A percentile compares a stretch with the other conserved stretches of the same genome.
These are phyloP conservation scores for Ceratocystiopsis brevicomis DNA, from an alignment of 2,329 filamentous ascomycete genomes.

Conservation along the genomic window DNA sequence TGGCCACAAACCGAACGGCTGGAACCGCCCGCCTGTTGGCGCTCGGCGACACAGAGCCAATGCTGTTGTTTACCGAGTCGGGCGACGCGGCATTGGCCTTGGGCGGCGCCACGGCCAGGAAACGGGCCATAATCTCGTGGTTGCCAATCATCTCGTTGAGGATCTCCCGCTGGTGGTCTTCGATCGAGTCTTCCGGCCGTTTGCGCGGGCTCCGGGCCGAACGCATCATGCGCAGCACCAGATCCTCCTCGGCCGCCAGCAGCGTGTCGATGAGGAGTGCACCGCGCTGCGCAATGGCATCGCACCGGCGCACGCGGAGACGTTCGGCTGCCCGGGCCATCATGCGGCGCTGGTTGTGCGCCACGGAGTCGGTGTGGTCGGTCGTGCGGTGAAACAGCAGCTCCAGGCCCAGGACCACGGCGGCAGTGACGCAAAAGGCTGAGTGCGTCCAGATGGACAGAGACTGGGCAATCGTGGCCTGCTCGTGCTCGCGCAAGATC, in stretches of 20 bases:
- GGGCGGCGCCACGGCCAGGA: conserved; percentile 2
- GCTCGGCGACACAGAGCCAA: too few species aligned
- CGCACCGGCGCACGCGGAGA: conserved; percentile 6
- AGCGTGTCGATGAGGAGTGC: conserved; percentile 8
- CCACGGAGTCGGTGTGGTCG: conserved; percentile 6
- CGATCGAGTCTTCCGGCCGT: neutral
- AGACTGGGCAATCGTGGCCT: conserved; percentile 2
- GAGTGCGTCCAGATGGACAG: conserved; percentile 12
- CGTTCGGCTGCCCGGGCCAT: conserved; percentile 4
- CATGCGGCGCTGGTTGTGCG: conserved; percentile 7
- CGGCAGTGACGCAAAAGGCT: conserved; percentile 11
- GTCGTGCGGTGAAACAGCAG: conserved; percentile 7
- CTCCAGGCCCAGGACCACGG: conserved; percentile 10
- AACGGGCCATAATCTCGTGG: conserved; percentile 7
- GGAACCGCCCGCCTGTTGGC: too few species aligned
- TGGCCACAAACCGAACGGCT: neutral
- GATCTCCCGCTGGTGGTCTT: conserved; percentile 4
- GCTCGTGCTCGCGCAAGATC: conserved; percentile 13
- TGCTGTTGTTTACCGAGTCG: too few species aligned
- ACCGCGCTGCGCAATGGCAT: conserved; percentile 8
- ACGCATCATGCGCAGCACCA: conserved; percentile 8
- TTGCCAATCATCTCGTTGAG: conserved; percentile 8
- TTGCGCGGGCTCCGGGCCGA: neutral
- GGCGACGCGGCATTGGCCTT: neutral
- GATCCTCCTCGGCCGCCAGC: conserved; percentile 9